phyloP scores from a whole-genome alignment of 192 early-diverging fungal species.

The Glomus cerebriforme region DNA sequence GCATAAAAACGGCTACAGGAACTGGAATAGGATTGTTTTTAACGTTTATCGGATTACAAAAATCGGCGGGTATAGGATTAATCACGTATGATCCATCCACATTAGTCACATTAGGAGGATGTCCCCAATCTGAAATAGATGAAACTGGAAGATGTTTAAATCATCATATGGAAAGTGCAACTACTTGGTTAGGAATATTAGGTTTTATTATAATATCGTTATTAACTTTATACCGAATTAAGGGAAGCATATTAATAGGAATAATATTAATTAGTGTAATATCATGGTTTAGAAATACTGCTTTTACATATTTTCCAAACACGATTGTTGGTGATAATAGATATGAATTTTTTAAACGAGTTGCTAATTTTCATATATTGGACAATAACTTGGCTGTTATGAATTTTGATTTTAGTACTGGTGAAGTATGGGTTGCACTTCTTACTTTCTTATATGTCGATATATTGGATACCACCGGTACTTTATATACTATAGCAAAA shows the following conservation, averaged over 20 bases:
- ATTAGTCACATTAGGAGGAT: slow-evolving; percentile 68
- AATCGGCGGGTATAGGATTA: slow-evolving; percentile 78
- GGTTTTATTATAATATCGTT: slow-evolving; percentile 74
- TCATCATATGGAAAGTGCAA: slow-evolving; percentile 65
- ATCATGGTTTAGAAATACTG: slow-evolving; percentile 71
- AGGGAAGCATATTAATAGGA: slow-evolving; percentile 72
- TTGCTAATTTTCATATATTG: slow-evolving; percentile 67
- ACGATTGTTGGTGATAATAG: slow-evolving; percentile 57
- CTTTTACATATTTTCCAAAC: slow-evolving; percentile 78
- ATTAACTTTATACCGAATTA: slow-evolving; percentile 65
- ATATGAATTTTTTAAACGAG: slow-evolving; percentile 74
- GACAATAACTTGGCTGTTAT: slow-evolving; percentile 56
- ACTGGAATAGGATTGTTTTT: slow-evolving; percentile 80
- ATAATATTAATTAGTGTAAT: slow-evolving; percentile 72
- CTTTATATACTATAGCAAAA: slow-evolving; percentile 81
- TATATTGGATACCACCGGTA: slow-evolving; percentile 84
- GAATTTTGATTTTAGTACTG: slow-evolving; percentile 61
- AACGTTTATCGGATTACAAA: slow-evolving; percentile 77
- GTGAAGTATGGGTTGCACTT: slow-evolving; percentile 77
- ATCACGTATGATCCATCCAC: slow-evolving; percentile 63
- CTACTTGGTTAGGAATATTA: slow-evolving; percentile 73
- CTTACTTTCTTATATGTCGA: slow-evolving; percentile 87
- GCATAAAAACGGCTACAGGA: slow-evolving; percentile 73
- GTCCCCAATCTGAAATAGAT: slow-evolving; percentile 55
- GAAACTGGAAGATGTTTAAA: slow-evolving; percentile 53